Conservation (phyloP, 176 grass and related monocot species). For the Zea luxurians region DNA sequence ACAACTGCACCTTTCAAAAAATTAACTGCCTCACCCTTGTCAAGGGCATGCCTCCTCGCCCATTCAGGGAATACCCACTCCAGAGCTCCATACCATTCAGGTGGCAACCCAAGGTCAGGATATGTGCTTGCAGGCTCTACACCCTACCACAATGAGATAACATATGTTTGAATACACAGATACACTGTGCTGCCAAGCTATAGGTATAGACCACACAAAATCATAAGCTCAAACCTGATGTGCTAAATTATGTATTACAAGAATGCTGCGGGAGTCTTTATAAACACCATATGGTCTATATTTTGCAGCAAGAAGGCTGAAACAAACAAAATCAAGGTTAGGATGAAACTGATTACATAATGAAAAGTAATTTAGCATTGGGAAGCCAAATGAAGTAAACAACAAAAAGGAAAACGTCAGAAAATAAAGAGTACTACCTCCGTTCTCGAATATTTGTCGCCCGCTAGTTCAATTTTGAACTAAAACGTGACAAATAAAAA, state of each 20-base stretch:
- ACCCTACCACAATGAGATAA: conserved; percentile 50
- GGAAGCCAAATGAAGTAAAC: neutral
- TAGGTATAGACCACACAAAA: conserved; percentile 10
- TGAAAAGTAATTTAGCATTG: conserved; percentile 29
- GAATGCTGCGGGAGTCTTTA: conserved; percentile 76
- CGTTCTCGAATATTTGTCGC: no score
- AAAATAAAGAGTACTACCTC: neutral
- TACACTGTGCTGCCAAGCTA: conserved; percentile 6
- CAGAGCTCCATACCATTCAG: conserved; percentile 92
- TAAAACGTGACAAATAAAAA: no score
- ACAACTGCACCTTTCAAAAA: conserved; percentile 96
- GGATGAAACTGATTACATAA: conserved; percentile 9
- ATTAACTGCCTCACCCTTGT: conserved; percentile 90
- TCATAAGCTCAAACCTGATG: conserved; percentile 73
- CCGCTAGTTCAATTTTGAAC: no score
- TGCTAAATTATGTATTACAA: conserved; percentile 95
- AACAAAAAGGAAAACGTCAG: neutral
- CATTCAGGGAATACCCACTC: conserved; percentile 97
- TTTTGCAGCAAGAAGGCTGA: conserved; percentile 82
- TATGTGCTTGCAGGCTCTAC: conserved; percentile 93
- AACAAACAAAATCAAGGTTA: conserved; percentile 33
- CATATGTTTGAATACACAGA: conserved; percentile 16
- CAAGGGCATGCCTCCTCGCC: conserved; percentile 91
- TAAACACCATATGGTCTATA: conserved; percentile 95
- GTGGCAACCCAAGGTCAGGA: conserved; percentile 68